Evolutionary conservation across 495 filamentous ascomycete species (phyloP).

Genomic region (Penicillium cosmopolitanum): DNA sequence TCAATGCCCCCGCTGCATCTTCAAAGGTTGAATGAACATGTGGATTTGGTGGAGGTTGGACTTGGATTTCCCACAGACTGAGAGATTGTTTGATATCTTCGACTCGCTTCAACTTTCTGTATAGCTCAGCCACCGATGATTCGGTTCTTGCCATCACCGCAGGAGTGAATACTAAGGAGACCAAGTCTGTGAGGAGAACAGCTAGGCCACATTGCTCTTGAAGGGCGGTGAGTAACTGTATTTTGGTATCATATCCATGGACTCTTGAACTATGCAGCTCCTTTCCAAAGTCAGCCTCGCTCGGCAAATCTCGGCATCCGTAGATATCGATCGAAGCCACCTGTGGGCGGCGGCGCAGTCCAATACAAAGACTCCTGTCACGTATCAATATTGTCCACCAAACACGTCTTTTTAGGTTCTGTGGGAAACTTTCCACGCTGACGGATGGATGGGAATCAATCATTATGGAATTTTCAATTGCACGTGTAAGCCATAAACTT

Average conservation of each 20-base stretch:
- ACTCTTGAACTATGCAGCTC: slow-evolving; percentile 48
- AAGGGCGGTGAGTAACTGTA: slow-evolving; percentile 43
- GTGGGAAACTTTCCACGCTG: slow-evolving; percentile 17
- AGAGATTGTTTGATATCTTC: slow-evolving; percentile 24
- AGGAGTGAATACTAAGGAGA: slow-evolving; percentile 44
- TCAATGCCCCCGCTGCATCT: slow-evolving; percentile 43
- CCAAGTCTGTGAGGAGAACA: slow-evolving; percentile 49
- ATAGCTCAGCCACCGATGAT: slow-evolving; percentile 20
- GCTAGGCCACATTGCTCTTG: slow-evolving; percentile 51
- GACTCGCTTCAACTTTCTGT: slow-evolving; percentile 16
- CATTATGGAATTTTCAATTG: slow-evolving; percentile 51
- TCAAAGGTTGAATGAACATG: slow-evolving; percentile 2
- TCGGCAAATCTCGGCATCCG: slow-evolving; percentile 35
- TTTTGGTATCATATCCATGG: slow-evolving; percentile 46
- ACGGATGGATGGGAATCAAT: slow-evolving; percentile 39
- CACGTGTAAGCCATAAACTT: slow-evolving; percentile 50
- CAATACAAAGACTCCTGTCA: slow-evolving; percentile 52
- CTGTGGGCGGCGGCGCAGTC: slow-evolving; percentile 51
- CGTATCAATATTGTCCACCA: slow-evolving; percentile 57
- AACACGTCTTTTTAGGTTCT: slow-evolving; percentile 43
- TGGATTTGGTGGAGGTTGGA: slow-evolving; percentile 3
- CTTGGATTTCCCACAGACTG: slow-evolving; percentile 25
- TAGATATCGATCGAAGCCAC: slow-evolving; percentile 44
- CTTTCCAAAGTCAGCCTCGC: slow-evolving; percentile 44
- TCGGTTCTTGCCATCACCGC: slow-evolving; percentile 16